Conservation (phyloP, 176 grass and related monocot species). For the Oryza australiensis region DNA sequence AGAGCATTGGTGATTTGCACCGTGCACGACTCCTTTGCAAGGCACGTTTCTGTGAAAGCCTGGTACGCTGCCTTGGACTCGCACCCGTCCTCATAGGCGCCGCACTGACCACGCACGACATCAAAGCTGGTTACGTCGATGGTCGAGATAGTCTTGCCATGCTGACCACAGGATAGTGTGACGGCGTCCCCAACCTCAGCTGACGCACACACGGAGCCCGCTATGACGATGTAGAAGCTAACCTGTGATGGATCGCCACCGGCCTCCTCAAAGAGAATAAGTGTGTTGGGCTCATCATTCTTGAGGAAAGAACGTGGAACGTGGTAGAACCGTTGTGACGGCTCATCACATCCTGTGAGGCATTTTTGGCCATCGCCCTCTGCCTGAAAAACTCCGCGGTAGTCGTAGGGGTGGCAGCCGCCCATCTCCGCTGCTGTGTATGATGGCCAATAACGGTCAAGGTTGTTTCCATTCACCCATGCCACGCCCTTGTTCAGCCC, state of each 20-base stretch:
- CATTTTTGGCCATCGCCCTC: constrained; percentile 44
- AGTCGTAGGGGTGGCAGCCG: constrained; percentile 53
- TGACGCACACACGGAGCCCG: constrained; percentile 36
- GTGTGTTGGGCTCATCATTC: constrained; percentile 48
- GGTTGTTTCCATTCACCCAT: constrained; percentile 88
- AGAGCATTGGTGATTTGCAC: constrained; percentile 12
- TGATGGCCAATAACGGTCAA: constrained; percentile 75
- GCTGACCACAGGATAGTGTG: constrained; percentile 33
- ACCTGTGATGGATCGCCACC: constrained; percentile 49
- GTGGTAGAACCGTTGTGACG: constrained; percentile 65
- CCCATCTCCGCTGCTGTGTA: constrained; percentile 30
- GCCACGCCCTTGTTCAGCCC: constrained; percentile 69
- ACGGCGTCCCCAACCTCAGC: constrained; percentile 38
- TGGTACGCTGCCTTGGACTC: constrained; percentile 40
- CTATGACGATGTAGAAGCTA: constrained; percentile 39
- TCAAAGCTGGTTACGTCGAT: constrained; percentile 60
- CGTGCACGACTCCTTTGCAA: constrained; percentile 36
- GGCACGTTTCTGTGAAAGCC: constrained; percentile 44
- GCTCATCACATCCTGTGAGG: constrained; percentile 60
- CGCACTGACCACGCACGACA: constrained; percentile 35
- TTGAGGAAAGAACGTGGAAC: constrained; percentile 74
- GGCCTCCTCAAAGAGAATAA: constrained; percentile 79
- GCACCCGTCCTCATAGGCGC: constrained; percentile 53
- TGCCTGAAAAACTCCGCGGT: constrained; percentile 47
- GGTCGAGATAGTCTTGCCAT: constrained; percentile 33